Evolutionary conservation across 169 alveolate genomes (phyloP), one percentile per base, ranked within the genome.

Genomic region (Amoebophrya sp.): DNA sequence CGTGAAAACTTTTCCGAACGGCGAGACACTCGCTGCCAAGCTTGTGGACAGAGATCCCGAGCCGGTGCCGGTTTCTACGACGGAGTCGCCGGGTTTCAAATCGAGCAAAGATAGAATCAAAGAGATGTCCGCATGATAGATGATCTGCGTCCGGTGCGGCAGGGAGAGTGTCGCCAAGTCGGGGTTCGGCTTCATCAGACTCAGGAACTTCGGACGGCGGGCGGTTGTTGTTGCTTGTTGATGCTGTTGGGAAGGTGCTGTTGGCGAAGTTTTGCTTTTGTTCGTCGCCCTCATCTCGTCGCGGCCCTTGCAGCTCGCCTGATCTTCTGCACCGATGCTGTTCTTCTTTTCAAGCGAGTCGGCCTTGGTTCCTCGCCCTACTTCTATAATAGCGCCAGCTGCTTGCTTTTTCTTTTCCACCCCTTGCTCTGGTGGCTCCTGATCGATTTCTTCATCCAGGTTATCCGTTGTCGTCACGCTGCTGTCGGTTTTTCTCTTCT

Each of bases 41-140:
- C 94, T 92, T 7, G 93, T 93, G 91, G 96, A 92, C 0, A 95
- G 92, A 54, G 96, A 95, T 0, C 96, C 96, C 90, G 95, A 93
- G 38, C 96, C 96, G 18, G 96, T 95, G 29, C 96, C 96, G 77
- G 95, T 94, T 91, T 95, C 96, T 91, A 94, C 93, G 54, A 95
- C 93, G 77, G 92, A 89, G 77, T 94, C 93, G 29, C 95, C 95
- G 89, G 95, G 96, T 25, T 95, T 93, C 40, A 89, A 89, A 91
- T 95, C 95, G 92, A 95, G 93, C 77, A 95, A 92, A 33, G 93
- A 89, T 91, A 94, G 92, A 54, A 95, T 94, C 92, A 95, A 92
- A 55, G 96, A 93, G 47, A 95, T 95, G 90, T 95, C 96, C 38
- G 96, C 95, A 89, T 94, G 94, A 90, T 94, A 95, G 89, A 95